Conservation (phyloP, 2,329 filamentous ascomycete species). For the Xylariales sp. region DNA sequence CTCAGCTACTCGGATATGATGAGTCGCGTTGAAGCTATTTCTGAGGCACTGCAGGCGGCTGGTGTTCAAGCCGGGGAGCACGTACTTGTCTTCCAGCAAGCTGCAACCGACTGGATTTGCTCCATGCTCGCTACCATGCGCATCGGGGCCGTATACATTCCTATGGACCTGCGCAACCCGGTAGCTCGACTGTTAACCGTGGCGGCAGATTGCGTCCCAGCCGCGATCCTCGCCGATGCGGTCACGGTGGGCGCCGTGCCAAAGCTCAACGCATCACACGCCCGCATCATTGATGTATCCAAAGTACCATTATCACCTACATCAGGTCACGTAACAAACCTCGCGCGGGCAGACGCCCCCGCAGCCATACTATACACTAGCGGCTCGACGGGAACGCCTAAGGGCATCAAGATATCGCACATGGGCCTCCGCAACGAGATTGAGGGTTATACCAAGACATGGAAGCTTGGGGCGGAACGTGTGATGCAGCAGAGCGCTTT, state of each 20-base stretch:
- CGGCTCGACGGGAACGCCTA: slow-evolving; percentile 20
- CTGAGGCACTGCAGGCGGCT: slow-evolving; percentile 7
- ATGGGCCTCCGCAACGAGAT: slow-evolving; percentile 2
- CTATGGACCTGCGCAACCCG: slow-evolving; percentile 31
- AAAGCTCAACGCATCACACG: neutral
- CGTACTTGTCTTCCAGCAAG: slow-evolving; percentile 35
- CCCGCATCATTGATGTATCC: slow-evolving; percentile 1
- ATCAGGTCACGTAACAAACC: neutral
- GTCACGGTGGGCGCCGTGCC: slow-evolving; percentile 1
- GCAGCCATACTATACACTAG: slow-evolving; percentile 17
- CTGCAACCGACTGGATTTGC: slow-evolving; percentile 27
- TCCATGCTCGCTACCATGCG: slow-evolving; percentile 36
- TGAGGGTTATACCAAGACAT: neutral
- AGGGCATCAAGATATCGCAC: slow-evolving; percentile 23
- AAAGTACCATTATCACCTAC: neutral
- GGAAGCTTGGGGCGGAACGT: slow-evolving; percentile 7
- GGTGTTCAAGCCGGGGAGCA: slow-evolving; percentile 11
- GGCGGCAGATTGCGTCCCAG: neutral
- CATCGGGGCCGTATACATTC: slow-evolving; percentile 32
- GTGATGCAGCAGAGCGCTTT: slow-evolving; percentile 30
- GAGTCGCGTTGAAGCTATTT: slow-evolving; percentile 27
- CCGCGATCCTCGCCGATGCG: slow-evolving; percentile 4
- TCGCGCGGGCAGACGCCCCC: neutral
- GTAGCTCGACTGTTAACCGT: slow-evolving; percentile 6
- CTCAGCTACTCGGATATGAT: slow-evolving; percentile 31